Conservation (phyloP, 371 early-diverging fungal genomes). For the Saksenaea vasiformis region DNA sequence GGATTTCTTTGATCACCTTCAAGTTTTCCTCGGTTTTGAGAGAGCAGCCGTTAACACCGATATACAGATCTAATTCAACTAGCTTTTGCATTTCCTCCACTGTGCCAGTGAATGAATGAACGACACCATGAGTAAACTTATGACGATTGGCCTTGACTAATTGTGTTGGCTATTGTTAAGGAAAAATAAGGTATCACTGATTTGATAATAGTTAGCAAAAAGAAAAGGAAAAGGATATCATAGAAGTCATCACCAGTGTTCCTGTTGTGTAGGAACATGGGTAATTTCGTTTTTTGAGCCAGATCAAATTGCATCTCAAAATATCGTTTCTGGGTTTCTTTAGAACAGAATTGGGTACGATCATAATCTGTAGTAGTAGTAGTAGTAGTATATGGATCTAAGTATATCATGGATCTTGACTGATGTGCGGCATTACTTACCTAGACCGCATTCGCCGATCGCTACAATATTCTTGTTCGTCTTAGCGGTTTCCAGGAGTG, state of each 20-base stretch:
- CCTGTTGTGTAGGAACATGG: conserved; percentile 89
- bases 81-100: conserved; percentile 76
- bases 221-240: conserved; percentile 6
- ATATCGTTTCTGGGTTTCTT: conserved; percentile 73
- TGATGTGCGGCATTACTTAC: conserved; percentile 27
- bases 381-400: not conserved
- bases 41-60: conserved; percentile 98
- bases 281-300: conserved; percentile 74
- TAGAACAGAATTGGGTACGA: conserved; percentile 81
- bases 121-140: conserved; percentile 80
- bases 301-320: conserved; percentile 84
- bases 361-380: conserved; percentile 74
- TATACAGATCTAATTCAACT: conserved; percentile 81
- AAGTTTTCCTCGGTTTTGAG: conserved; percentile 88
- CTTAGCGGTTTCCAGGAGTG: conserved; percentile 47
- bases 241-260: conserved; percentile 72
- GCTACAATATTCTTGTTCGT: conserved; percentile 69
- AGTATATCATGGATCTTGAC: not conserved
- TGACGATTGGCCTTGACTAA: conserved; percentile 66
- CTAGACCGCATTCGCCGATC: conserved; percentile 90
- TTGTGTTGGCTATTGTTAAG: conserved; percentile 18
- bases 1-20: conserved; percentile 78
- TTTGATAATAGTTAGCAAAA: not conserved
- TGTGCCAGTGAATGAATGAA: conserved; percentile 93
- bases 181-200: not conserved